These are phyloP conservation scores for Coprinellus micaceus DNA, from an alignment of 768 basidiomycete genomes.

Conservation along the genomic window DNA sequence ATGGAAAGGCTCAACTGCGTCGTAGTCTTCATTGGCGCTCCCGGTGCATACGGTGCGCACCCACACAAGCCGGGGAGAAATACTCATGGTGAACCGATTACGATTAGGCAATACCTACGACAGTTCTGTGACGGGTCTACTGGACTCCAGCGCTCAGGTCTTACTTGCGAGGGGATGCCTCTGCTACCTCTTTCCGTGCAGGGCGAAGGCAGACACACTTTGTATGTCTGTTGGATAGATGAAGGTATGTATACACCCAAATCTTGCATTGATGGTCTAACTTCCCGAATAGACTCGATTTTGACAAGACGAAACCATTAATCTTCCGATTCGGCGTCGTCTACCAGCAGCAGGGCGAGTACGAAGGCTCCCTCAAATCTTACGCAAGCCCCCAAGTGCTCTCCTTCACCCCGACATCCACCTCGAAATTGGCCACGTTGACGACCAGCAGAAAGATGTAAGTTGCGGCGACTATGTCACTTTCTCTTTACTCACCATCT, in stretches of 20 bases:
- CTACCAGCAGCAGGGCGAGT: slow-evolving; percentile 98
- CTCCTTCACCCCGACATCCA: slow-evolving; percentile 97
- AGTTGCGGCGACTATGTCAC: slow-evolving; percentile 19
- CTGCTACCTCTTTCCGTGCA: too few species aligned
- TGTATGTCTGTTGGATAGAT: slow-evolving; percentile 95
- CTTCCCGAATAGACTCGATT: slow-evolving; percentile 53
- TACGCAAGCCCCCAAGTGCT: slow-evolving; percentile 92
- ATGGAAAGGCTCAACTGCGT: too few species aligned
- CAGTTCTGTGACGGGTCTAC: too few species aligned
- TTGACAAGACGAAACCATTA: slow-evolving; percentile 98
- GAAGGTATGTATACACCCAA: slow-evolving; percentile 60
- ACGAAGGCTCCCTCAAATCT: slow-evolving; percentile 81
- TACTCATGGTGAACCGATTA: too few species aligned
- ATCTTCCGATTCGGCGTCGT: slow-evolving; percentile 97
- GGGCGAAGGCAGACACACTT: too few species aligned
- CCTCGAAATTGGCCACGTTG: slow-evolving; percentile 99
- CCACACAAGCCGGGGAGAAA: too few species aligned
- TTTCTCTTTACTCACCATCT: slow-evolving; percentile 2
- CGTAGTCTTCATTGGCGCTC: too few species aligned
- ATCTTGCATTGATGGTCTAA: slow-evolving; percentile 14
- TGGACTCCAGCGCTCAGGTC: too few species aligned
- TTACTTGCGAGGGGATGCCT: too few species aligned
- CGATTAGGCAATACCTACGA: too few species aligned
- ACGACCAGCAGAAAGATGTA: slow-evolving; percentile 96
- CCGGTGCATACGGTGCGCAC: too few species aligned